Conservation (phyloP, 495 filamentous ascomycete genomes). For the Penicillium riverlandense region DNA sequence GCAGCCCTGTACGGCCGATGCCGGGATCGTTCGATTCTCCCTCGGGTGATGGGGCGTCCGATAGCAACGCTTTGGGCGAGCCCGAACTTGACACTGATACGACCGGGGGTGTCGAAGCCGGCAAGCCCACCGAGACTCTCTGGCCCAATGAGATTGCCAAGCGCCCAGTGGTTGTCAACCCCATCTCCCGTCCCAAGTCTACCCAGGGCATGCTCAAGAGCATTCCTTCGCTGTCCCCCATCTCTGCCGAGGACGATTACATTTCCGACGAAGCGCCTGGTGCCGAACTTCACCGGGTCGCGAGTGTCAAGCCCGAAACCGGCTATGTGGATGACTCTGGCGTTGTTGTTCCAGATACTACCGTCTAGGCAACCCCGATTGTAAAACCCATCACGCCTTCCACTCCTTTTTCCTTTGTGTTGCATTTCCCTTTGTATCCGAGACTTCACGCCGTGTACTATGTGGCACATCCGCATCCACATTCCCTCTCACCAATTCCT, state of each 20-base stretch:
- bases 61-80: slow-evolving; percentile 33
- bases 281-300: slow-evolving; percentile 50
- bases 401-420: slow-evolving; percentile 17
- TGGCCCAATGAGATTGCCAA: slow-evolving; percentile 50
- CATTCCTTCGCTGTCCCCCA: slow-evolving; percentile 39
- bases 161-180: slow-evolving; percentile 43
- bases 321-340: slow-evolving; percentile 40
- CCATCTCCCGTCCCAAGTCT: slow-evolving; percentile 47
- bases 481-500: slow-evolving; percentile 1
- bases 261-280: slow-evolving; percentile 26
- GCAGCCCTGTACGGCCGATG: slow-evolving; percentile 39
- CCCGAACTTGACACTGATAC: slow-evolving; percentile 19
- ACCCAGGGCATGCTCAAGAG: slow-evolving; percentile 62
- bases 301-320: slow-evolving; percentile 56
- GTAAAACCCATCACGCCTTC: slow-evolving; percentile 26
- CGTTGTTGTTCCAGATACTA: too few species aligned
- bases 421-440: background rate
- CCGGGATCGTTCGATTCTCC: slow-evolving; percentile 29
- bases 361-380: slow-evolving; percentile 4
- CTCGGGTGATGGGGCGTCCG: slow-evolving; percentile 6
- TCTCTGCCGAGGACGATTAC: slow-evolving; percentile 36
- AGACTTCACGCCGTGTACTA: slow-evolving; percentile 7
- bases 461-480: slow-evolving; percentile 8
- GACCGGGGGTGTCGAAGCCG: slow-evolving; percentile 7
- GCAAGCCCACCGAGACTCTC: slow-evolving; percentile 24